Evolutionary conservation across 257 asterid genomes (phyloP).

Genomic region (Petunia axillaris): DNA sequence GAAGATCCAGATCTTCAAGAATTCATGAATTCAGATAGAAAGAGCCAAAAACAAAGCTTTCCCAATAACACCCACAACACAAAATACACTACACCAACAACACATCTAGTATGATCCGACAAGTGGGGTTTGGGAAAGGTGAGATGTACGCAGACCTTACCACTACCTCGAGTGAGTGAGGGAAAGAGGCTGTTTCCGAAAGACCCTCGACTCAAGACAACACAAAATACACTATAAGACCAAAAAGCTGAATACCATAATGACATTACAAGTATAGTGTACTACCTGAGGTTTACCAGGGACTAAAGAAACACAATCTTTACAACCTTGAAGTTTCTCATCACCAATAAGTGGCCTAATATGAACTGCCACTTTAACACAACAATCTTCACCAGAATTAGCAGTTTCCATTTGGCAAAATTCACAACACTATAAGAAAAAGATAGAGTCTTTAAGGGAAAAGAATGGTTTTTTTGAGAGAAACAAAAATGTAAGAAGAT

Average conservation of each 20-base stretch:
- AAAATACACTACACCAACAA: neutral
- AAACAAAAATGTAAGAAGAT: neutral
- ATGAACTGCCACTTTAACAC: constrained; percentile 98
- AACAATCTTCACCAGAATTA: constrained; percentile 79
- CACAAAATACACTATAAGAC: neutral
- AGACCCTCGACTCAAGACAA: neutral
- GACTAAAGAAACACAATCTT: constrained; percentile 85
- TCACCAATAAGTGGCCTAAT: constrained; percentile 94
- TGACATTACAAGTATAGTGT: constrained; percentile 40
- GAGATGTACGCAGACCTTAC: too few species aligned
- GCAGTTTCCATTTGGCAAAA: constrained; percentile 24
- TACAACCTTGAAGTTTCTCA: constrained; percentile 94
- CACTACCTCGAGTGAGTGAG: too few species aligned
- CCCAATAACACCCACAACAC: constrained; percentile 25
- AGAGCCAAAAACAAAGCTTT: constrained; percentile 34
- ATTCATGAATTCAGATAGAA: constrained; percentile 29
- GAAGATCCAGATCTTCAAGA: constrained; percentile 57
- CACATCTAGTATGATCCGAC: too few species aligned
- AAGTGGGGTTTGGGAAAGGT: too few species aligned
- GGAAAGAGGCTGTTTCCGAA: too few species aligned
- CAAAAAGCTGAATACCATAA: constrained; percentile 34
- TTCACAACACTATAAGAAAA: neutral
- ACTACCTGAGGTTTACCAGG: constrained; percentile 96
- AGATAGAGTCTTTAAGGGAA: constrained; percentile 16
- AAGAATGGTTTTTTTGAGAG: constrained; percentile 1